Evolutionary conservation across 345 rosid species (phyloP).

Genomic region (Theobroma cacao): DNA sequence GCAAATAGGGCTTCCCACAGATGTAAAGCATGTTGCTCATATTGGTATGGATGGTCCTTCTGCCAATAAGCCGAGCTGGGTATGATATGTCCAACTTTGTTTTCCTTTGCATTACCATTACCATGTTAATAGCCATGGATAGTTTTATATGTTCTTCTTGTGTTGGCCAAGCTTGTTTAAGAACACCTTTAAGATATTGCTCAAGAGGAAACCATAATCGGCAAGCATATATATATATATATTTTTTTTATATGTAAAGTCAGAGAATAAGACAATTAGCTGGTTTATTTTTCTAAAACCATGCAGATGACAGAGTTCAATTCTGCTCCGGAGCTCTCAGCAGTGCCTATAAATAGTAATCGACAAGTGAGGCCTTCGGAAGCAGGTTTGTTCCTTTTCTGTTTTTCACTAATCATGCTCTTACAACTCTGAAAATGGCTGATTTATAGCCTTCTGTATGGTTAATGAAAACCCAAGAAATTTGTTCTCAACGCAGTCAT

Average conservation of each 20-base stretch:
- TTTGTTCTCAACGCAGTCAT: neutral
- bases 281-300: neutral
- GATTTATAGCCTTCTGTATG: neutral
- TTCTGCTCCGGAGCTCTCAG: conserved; percentile 1
- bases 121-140: neutral
- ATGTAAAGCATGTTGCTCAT: conserved; percentile 91
- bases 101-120: neutral
- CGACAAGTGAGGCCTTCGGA: neutral
- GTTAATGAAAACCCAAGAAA: neutral
- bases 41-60: conserved; percentile 80
- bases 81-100: conserved; percentile 10
- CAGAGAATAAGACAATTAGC: neutral
- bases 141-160: neutral
- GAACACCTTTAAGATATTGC: neutral
- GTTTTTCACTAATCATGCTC: neutral
- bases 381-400: neutral
- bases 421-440: neutral
- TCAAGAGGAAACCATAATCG: neutral
- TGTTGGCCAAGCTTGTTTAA: neutral
- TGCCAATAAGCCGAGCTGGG: conserved; percentile 54
- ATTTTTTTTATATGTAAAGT: neutral
- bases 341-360: neutral
- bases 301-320: conserved; percentile 2
- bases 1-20: conserved; percentile 82
- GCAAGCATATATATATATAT: neutral